Evolutionary conservation across 2,329 filamentous ascomycete species (phyloP).

Genomic region (Hymenoscyphus repandus): DNA sequence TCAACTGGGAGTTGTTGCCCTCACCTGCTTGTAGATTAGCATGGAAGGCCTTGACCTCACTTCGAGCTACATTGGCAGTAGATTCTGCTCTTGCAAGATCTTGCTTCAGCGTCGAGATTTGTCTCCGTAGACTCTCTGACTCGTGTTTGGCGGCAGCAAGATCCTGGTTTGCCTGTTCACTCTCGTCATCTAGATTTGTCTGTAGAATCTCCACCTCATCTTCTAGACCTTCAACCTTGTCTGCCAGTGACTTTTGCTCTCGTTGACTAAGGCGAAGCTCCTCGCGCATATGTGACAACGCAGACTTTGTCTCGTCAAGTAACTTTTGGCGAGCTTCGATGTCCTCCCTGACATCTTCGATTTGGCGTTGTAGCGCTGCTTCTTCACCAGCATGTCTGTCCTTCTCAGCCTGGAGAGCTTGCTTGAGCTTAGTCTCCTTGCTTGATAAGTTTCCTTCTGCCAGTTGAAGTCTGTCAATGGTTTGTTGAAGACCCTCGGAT

Average conservation of each 20-base stretch:
- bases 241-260: conserved; percentile 55
- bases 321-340: conserved; percentile 61
- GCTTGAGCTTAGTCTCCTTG: conserved; percentile 63
- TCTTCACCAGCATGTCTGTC: conserved; percentile 70
- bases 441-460: conserved; percentile 61
- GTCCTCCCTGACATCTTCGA: conserved; percentile 68
- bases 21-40: conserved; percentile 26
- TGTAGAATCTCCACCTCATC: conserved; percentile 75
- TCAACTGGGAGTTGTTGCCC: conserved; percentile 46
- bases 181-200: conserved; percentile 49
- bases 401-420: conserved; percentile 64
- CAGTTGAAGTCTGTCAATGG: conserved; percentile 65
- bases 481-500: conserved; percentile 61
- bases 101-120: conserved; percentile 36
- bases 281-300: conserved; percentile 61
- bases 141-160: conserved; percentile 39
- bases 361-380: conserved; percentile 62
- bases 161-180: conserved; percentile 50
- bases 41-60: conserved; percentile 29
- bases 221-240: conserved; percentile 64
- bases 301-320: conserved; percentile 59
- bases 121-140: conserved; percentile 37
- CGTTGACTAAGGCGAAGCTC: conserved; percentile 64
- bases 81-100: conserved; percentile 30
- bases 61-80: conserved; percentile 23